These are phyloP conservation scores for Trichoderma reesei DNA, from an alignment of 495 filamentous ascomycete species.

Conservation along the genomic window DNA sequence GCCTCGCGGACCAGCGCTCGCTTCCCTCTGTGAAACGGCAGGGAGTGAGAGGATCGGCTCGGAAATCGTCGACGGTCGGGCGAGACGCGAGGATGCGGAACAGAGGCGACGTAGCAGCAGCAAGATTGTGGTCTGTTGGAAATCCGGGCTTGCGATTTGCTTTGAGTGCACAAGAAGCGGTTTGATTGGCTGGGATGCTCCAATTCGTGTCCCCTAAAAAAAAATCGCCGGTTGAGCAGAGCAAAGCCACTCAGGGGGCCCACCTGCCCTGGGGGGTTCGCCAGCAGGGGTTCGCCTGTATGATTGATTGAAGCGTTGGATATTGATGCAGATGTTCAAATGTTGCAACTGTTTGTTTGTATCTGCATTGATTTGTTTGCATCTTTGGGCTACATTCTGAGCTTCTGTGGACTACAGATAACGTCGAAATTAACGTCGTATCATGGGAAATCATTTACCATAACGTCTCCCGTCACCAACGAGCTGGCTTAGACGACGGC, in stretches of 20 bases:
- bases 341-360: too few relatives aligned
- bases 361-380: too few relatives aligned
- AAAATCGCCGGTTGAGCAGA: not conserved
- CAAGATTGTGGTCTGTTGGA: not conserved
- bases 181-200: not conserved
- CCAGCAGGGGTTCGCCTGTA: too few relatives aligned
- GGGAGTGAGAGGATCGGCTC: not conserved
- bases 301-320: too few relatives aligned
- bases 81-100: not conserved
- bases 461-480: too few relatives aligned
- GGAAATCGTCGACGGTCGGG: not conserved
- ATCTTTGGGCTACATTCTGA: too few relatives aligned
- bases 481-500: too few relatives aligned
- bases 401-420: too few relatives aligned
- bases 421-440: too few relatives aligned
- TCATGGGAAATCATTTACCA: too few relatives aligned
- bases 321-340: too few relatives aligned
- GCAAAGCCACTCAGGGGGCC: not conserved
- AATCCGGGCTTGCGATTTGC: not conserved
- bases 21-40: not conserved
- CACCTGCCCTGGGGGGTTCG: not conserved
- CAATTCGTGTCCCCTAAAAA: constrained; percentile 8
- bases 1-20: constrained; percentile 1
- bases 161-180: not conserved
- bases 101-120: constrained; percentile 4